phyloP scores from a whole-genome alignment of 768 basidiomycete genomes.

The Auriscalpium orientale region DNA sequence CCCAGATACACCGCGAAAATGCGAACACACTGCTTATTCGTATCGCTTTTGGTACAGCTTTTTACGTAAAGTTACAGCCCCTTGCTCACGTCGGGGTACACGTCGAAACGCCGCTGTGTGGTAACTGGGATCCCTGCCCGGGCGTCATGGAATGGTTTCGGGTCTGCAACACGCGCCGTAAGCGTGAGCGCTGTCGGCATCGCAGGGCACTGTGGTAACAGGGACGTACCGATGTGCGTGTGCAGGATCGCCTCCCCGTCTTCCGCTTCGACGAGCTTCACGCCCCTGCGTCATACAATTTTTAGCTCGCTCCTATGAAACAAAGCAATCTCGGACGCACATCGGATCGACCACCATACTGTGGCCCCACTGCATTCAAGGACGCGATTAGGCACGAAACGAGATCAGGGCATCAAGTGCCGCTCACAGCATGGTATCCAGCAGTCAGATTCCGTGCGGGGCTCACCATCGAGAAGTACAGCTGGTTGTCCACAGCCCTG shows the following conservation, averaged over 20 bases:
- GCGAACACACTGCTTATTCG: too few species aligned
- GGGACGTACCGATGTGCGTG: constrained; percentile 67
- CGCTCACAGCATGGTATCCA: constrained; percentile 78
- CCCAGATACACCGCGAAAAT: too few species aligned
- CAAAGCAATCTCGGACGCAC: constrained; percentile 34
- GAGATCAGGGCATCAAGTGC: neutral
- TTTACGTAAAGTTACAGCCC: constrained; percentile 5
- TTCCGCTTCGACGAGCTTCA: constrained; percentile 62
- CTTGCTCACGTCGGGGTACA: constrained; percentile 69
- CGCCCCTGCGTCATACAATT: constrained; percentile 44
- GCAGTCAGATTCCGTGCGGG: constrained; percentile 81
- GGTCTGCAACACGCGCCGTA: constrained; percentile 38
- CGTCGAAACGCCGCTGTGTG: constrained; percentile 84
- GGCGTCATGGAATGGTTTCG: constrained; percentile 54
- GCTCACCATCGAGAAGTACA: constrained; percentile 95
- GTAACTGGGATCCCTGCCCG: constrained; percentile 89
- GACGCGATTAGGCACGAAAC: neutral
- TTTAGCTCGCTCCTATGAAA: neutral
- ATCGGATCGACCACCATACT: constrained; percentile 87
- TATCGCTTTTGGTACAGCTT: too few species aligned
- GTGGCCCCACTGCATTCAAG: constrained; percentile 67
- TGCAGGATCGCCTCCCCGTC: constrained; percentile 77
- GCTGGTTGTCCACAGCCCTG: constrained; percentile 93
- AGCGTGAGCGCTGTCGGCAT: neutral
- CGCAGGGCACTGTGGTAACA: neutral